phyloP scores from a whole-genome alignment of 495 filamentous ascomycete genomes.

The Aspergillus saccharolyticus region DNA sequence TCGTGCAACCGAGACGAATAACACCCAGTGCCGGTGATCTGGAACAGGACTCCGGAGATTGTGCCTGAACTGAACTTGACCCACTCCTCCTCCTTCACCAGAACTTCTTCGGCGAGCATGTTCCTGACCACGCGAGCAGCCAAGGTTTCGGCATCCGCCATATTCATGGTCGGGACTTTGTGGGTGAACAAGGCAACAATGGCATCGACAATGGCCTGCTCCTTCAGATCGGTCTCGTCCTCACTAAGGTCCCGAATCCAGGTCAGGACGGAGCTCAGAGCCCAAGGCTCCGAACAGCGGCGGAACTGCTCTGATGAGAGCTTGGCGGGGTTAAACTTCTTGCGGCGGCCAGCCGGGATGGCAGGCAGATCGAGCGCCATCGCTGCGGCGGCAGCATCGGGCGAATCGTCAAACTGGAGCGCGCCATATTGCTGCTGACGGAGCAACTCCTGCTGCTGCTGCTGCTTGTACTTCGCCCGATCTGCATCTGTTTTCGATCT shows the following conservation, averaged over 20 bases:
- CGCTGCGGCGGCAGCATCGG: slow-evolving; percentile 44
- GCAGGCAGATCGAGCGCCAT: slow-evolving; percentile 64
- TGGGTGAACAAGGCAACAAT: slow-evolving; percentile 88
- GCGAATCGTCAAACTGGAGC: slow-evolving; percentile 35
- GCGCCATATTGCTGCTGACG: slow-evolving; percentile 44
- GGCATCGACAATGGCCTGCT: slow-evolving; percentile 76
- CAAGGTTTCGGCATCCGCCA: slow-evolving; percentile 88
- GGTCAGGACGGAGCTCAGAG: slow-evolving; percentile 75
- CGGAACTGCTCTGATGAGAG: slow-evolving; percentile 78
- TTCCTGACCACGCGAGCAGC: slow-evolving; percentile 71
- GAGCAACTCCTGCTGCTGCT: slow-evolving; percentile 52
- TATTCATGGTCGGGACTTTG: slow-evolving; percentile 98
- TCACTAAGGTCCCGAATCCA: slow-evolving; percentile 90
- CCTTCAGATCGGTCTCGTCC: slow-evolving; percentile 74
- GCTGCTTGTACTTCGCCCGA: slow-evolving; percentile 53
- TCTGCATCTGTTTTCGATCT: slow-evolving; percentile 95
- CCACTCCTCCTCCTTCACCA: slow-evolving; percentile 95
- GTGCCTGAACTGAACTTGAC: slow-evolving; percentile 77
- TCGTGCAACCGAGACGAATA: slow-evolving; percentile 82
- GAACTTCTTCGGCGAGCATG: slow-evolving; percentile 73
- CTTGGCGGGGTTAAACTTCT: slow-evolving; percentile 84
- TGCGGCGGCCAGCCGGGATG: slow-evolving; percentile 62
- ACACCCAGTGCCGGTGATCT: slow-evolving; percentile 88
- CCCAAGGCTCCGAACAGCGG: slow-evolving; percentile 87
- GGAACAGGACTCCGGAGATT: slow-evolving; percentile 84